phyloP scores from a whole-genome alignment of 2,329 filamentous ascomycete species.

The Neophaeococcomyces aloes region DNA sequence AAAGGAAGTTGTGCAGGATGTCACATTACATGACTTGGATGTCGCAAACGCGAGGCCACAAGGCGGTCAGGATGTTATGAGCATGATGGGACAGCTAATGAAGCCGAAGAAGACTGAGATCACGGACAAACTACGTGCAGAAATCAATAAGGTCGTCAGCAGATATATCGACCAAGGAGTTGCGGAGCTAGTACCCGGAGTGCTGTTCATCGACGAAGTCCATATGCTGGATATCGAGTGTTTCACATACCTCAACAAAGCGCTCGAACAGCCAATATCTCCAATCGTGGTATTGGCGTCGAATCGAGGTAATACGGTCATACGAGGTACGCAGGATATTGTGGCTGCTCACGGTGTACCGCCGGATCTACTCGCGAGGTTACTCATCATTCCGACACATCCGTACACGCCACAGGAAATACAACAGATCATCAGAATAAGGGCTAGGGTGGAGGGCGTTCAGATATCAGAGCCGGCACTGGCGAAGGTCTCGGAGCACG shows the following conservation, averaged over 20 bases:
- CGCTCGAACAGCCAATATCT: slow-evolving; percentile 87
- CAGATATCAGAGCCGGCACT: slow-evolving; percentile 71
- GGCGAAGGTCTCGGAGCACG: slow-evolving; percentile 75
- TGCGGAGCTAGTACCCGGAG: slow-evolving; percentile 92
- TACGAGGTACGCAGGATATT: slow-evolving; percentile 71
- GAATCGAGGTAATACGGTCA: slow-evolving; percentile 86
- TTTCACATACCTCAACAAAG: slow-evolving; percentile 97
- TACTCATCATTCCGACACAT: slow-evolving; percentile 92
- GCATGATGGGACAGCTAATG: slow-evolving; percentile 99
- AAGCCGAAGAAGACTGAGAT: slow-evolving; percentile 99
- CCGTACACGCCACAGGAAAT: slow-evolving; percentile 84
- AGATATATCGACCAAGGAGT: slow-evolving; percentile 98
- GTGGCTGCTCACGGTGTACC: slow-evolving; percentile 87
- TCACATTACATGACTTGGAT: slow-evolving; percentile 92
- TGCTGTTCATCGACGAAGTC: slow-evolving; percentile 97
- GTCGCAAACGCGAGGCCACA: slow-evolving; percentile 91
- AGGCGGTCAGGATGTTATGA: slow-evolving; percentile 98
- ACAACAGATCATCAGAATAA: slow-evolving; percentile 77
- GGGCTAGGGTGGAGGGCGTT: slow-evolving; percentile 71
- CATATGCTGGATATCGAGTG: slow-evolving; percentile 99
- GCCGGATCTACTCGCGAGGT: slow-evolving; percentile 79
- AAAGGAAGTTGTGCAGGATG: slow-evolving; percentile 98
- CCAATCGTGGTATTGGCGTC: slow-evolving; percentile 96
- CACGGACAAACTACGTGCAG: slow-evolving; percentile 85
- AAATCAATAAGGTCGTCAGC: slow-evolving; percentile 99